phyloP scores from a whole-genome alignment of 257 asterid genomes.

The Euphrasia confusa region DNA sequence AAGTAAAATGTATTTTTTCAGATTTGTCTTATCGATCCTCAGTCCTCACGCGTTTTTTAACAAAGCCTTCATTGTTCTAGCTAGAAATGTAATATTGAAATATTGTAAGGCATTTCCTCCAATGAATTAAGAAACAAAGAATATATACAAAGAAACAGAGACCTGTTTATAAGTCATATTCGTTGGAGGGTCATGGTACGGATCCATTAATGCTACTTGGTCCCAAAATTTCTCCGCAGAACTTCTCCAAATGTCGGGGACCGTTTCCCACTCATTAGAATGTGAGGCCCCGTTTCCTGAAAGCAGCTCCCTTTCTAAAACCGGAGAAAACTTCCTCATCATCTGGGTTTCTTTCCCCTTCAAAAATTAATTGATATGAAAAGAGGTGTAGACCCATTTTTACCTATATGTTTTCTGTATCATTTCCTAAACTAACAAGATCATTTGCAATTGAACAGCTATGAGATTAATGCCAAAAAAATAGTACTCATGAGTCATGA shows the following conservation, averaged over 20 bases:
- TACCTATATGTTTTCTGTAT: neutral
- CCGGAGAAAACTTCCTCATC: neutral
- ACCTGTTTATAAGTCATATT: conserved; percentile 8
- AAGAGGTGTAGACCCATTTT: neutral
- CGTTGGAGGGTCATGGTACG: conserved; percentile 6
- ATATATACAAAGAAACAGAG: neutral
- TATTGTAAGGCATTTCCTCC: too few relatives aligned
- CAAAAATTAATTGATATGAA: neutral
- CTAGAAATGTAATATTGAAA: too few relatives aligned
- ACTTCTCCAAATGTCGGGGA: conserved; percentile 1
- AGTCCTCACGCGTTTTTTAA: too few relatives aligned
- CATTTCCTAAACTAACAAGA: neutral
- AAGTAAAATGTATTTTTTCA: too few relatives aligned
- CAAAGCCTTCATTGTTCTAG: too few relatives aligned
- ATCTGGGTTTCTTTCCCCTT: neutral
- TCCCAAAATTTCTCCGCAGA: neutral
- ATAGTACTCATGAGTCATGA: too few relatives aligned
- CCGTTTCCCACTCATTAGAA: neutral
- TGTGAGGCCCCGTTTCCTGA: neutral
- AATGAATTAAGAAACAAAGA: neutral
- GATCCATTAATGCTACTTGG: neutral
- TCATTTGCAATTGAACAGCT: too few relatives aligned
- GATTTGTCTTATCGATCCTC: too few relatives aligned
- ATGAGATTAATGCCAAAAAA: too few relatives aligned
- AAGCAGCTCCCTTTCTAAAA: neutral